Evolutionary conservation across 2,329 filamentous ascomycete species (phyloP).

Genomic region (Colletotrichum liaoningense): DNA sequence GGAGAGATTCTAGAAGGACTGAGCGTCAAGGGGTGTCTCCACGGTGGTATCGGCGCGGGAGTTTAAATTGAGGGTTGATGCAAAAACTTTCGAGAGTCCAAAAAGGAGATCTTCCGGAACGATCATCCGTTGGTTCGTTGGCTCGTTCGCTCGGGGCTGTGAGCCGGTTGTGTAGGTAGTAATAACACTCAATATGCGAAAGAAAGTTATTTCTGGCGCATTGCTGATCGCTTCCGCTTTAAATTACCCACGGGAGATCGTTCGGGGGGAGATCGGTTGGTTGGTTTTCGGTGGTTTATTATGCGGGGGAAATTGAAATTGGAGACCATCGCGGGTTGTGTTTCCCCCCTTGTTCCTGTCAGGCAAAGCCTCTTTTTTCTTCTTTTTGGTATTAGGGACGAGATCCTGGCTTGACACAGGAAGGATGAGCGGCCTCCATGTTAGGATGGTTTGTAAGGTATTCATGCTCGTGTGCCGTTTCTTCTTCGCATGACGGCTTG

Average conservation of each 20-base stretch:
- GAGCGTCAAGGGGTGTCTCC: not conserved
- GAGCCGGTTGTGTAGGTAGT: not conserved
- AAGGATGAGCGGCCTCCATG: not conserved
- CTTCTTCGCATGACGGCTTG: not conserved
- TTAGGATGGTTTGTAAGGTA: not conserved
- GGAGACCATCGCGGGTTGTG: constrained; percentile 13
- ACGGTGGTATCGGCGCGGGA: not conserved
- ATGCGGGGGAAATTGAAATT: constrained; percentile 22
- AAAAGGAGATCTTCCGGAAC: constrained; percentile 25
- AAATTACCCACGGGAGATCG: constrained; percentile 22
- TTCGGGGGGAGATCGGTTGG: not conserved
- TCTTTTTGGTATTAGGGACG: not conserved
- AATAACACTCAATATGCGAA: no score
- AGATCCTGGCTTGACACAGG: not conserved
- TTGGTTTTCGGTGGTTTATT: not conserved
- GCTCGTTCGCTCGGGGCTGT: not conserved
- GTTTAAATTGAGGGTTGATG: not conserved
- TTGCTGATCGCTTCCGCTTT: constrained; percentile 34
- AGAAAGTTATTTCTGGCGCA: constrained; percentile 27
- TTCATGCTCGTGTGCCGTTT: not conserved
- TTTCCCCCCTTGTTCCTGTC: not conserved
- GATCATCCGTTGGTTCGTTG: not conserved
- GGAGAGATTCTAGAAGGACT: not conserved
- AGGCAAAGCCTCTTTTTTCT: no score
- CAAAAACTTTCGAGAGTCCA: not conserved